Base-by-base conservation (phyloP, 2,329 filamentous ascomycete species). In the Hymenoscyphus scutula region DNA sequence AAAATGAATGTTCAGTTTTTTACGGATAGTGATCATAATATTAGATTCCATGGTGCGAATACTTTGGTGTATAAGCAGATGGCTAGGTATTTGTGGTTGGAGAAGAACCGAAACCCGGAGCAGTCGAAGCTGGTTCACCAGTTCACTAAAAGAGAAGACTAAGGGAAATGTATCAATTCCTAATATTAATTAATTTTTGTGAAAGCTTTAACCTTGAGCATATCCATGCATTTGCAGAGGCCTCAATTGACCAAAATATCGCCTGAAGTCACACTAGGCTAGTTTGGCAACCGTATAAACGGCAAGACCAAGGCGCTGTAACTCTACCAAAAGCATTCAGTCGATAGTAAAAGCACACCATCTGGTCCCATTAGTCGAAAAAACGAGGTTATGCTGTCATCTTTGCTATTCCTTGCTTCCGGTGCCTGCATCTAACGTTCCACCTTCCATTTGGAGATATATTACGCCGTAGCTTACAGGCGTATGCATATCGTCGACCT, bases 1-100 rank as follows among this genome's bases (percentile, higher is more conserved):
- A 85, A 88, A 77, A 79, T 90, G 78, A 79, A 84, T 70, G 82
- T 84, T 75, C 81, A 86, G 63, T 83, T 81, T 23, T 90, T 89
- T 64, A 89, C 87, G 0, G 88, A 90, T 70, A 84, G 63, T 53
- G 84, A 88, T 67, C 88, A 90, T 68, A 76, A 77, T 29, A 89
- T 89, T 56, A 73, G 71, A 13, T 88, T 87, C 65, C 79, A 88
- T 61, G 80, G 82, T 0, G 84, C 81, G 0, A 78, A 73, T 3
- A 74, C 73, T 25, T 89, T 82, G 68, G 69, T 89, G 68, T 89
- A 88, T 71, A 85, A 83, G 76, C 83, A 86, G 72, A 70, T 90
- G 72, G 86, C 84, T 0, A 80, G 81, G 68, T 79, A 81, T 65
- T 69, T 90, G 68, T 89, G 79, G 68, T 80, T 84, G 56, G 87